Base-by-base conservation (phyloP, 805 yeast species). In the Yarrowia hollandica region DNA sequence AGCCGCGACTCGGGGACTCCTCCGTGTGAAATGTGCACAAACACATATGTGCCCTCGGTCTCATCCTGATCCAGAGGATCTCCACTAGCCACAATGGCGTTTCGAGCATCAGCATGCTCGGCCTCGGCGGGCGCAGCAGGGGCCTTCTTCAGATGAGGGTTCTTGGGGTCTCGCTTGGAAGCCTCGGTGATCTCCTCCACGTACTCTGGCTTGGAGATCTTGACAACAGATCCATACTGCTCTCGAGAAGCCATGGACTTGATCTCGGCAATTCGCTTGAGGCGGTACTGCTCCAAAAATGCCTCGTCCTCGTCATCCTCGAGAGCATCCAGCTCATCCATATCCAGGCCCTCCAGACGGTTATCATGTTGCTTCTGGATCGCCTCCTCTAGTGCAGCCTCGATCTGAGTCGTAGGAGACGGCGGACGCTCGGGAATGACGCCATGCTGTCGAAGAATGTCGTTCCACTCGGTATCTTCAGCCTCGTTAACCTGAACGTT, bases 401-500 rank as follows among this genome's bases (percentile, higher is more conserved):
- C 98, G 46, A 94, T 70, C 71, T 89, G 86, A 39, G 80, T 88
- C 0, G 96, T 83, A 9, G 96, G 96, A 18, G 95, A 88, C 21
- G 91, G 90, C 23, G 95, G 90, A 66, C 86, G 84, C 68, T 88
- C 90, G 0, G 99, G 99, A 52, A 94, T 89, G 59, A 94, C 83
- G 21, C 98, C 98, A 63, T 91, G 88, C 3, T 82, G 80, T 64
- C 99, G 78, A 42, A 94, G 78, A 64, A 94, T 90, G 72, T 94
- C 99, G 70, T 94, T 94, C 99, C 99, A 94, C 72, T 94, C 99
- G 0, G 99, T 94, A 71, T 94, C 99, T 72, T 94, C 99, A 62
- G 81, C 82, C 31, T 96, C 97, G 72, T 94, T 91, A 59, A 91
- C 96, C 72, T 90, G 89, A 50, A 90, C 90, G 63, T 68, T 67